phyloP scores from a whole-genome alignment of 2,329 filamentous ascomycete genomes.

The Bipolaris victoriae region DNA sequence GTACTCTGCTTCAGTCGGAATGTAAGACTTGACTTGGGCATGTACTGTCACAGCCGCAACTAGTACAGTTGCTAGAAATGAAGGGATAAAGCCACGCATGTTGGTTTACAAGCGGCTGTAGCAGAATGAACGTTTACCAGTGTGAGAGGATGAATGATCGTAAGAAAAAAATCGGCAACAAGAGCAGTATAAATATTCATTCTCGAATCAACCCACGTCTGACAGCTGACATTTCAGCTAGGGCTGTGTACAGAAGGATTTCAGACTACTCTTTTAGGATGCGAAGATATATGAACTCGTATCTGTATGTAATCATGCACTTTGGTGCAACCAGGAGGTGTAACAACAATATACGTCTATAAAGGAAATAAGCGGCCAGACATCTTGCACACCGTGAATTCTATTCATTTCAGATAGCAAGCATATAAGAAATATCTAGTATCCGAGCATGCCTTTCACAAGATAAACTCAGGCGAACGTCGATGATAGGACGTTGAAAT shows the following conservation, averaged over 20 bases:
- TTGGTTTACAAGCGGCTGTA: neutral
- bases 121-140: too few species aligned
- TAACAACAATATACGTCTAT: neutral
- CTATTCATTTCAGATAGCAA: neutral
- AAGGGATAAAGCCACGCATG: neutral
- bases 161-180: neutral
- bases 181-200: neutral
- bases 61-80: neutral
- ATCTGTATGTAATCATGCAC: neutral
- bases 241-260: neutral
- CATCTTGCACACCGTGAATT: neutral
- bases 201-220: neutral
- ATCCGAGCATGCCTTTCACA: too few species aligned
- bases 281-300: conserved; percentile 1
- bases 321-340: neutral
- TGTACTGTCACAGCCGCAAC: neutral
- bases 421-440: neutral
- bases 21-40: conserved; percentile 22
- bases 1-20: conserved; percentile 30
- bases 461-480: too few species aligned
- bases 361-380: neutral
- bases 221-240: neutral
- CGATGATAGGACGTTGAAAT: too few species aligned
- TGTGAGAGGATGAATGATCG: neutral
- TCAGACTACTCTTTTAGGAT: neutral